Evolutionary conservation across 306 rosid genomes (phyloP), one percentile per base, ranked within the genome.

Genomic region (Psophocarpus tetragonolobus): DNA sequence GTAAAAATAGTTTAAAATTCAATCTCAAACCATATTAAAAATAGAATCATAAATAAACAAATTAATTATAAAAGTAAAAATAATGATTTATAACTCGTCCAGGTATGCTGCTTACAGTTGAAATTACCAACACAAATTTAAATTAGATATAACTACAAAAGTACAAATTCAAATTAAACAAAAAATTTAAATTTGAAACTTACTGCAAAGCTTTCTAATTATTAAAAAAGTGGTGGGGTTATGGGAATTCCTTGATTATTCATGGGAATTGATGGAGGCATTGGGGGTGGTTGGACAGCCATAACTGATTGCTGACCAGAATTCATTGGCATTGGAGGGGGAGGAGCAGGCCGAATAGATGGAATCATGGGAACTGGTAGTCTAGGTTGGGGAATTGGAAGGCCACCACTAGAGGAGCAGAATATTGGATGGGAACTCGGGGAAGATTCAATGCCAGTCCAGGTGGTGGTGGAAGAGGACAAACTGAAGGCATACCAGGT

Each of bases 361-460:
- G 90, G 87, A 26, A 92, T 83, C 88, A 90, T 90, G 75, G 87
- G 83, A 33, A 83, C 72, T n/a, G 85, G 88, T 13, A 89, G 97
- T 57, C 94, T 90, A 14, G 91, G 92, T 36, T 77, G 93, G 75
- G 87, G 95, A 11, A 84, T 76, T 15, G 87, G 86, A 67, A 89
- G 87, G 33, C 89, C 89, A 35, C 89, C 90, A 24, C 88, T 78
- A 18, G 64, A 27, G 89, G 87, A 79, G 76, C 86, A 79, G 95
- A 79, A 87, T 92, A 95, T 54, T 91, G 98, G 42, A 74, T 33
- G 58, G 90, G 96, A 67, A 84, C 48, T 62, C 92, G 92, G 51
- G 97, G 98, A 82, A 94, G 91, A 84, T 95, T 95, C 87, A 95
- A 68, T 27, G 98, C 97, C 20, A 95, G 83, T 67, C 97, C 98